Evolutionary conservation across 2,329 filamentous ascomycete species (phyloP), one percentile per base, ranked within the genome.

Genomic region (Xylariaceae sp.): DNA sequence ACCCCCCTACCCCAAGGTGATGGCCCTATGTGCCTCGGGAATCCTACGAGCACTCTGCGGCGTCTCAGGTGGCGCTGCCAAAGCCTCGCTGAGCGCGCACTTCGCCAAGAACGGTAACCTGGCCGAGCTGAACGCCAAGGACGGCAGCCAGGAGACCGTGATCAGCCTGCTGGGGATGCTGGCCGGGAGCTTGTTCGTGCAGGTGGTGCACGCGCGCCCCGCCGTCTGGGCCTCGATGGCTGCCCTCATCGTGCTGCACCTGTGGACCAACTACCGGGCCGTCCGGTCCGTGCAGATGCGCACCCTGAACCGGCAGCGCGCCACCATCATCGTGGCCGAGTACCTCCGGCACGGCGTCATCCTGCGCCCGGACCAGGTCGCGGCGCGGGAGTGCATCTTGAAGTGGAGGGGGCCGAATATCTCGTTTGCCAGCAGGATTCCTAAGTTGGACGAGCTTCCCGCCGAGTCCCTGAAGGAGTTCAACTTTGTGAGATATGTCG

Each of bases 81-180:
- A 98, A 74, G 93, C 93, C 1, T 93, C 89, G 59, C 76, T 99
- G 64, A 95, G 90, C 70, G 89, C 91, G 10, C 95, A 99, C 74
- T 98, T 99, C 78, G 92, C 93, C 7, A 85, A 81, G 63, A 86
- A 87, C 70, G 90, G 91, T 40, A 98, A 97, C 71, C 76, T 98
- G 44, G 93, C 91, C 1, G 93, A 98, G 73, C 80, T 99, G 54
- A 98, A 97, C 75, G 93, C 93, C 54, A 87, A 72, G 49, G 93
- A 98, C 71, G 92, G 92, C 12, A 96, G 90, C 63, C 95, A 98
- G 75, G 95, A 98, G 75, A 98, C 93, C 0, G 86, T 96, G 19
- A 90, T 99, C 54, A 93, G 91, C 2, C 79, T 98, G 21, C 60
- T 96, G 32, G 95, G 95, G 2, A 92, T 98, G 84, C 80, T 96